Conservation (phyloP, 352 stramenopile genomes). For the Globisporangium alternatum region DNA sequence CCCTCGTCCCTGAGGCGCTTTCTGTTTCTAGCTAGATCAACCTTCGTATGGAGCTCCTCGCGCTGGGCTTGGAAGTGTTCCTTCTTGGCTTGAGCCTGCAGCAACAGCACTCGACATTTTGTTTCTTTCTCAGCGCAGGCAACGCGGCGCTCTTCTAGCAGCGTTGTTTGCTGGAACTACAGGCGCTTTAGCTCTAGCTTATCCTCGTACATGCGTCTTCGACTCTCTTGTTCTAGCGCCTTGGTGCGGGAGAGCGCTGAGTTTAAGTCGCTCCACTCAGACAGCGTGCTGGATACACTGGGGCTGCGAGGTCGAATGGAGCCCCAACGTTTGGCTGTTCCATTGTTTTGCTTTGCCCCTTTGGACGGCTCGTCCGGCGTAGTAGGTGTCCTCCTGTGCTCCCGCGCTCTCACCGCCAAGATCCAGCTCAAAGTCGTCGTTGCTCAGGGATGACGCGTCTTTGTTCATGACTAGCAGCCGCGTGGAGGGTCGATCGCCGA, state of each 20-base stretch:
- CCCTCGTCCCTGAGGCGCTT: constrained; percentile 19
- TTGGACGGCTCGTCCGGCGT: neutral
- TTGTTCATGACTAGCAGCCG: constrained; percentile 15
- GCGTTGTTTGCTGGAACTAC: constrained; percentile 2
- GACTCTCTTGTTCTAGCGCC: neutral
- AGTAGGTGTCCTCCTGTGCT: neutral
- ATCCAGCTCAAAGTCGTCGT: too few relatives aligned
- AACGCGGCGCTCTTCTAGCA: constrained; percentile 12
- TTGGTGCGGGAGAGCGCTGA: constrained; percentile 2
- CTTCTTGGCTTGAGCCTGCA: constrained; percentile 9
- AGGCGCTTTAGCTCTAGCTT: constrained; percentile 7
- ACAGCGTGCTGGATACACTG: neutral
- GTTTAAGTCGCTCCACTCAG: constrained; percentile 18
- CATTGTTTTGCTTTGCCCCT: neutral
- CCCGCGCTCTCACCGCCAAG: too few relatives aligned
- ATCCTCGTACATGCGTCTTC: constrained; percentile 7
- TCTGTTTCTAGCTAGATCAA: constrained; percentile 11
- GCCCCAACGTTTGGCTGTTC: neutral
- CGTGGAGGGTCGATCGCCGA: constrained; percentile 13
- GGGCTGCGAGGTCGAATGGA: neutral
- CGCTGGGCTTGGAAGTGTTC: constrained; percentile 1
- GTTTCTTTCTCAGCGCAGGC: constrained; percentile 12
- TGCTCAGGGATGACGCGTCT: neutral
- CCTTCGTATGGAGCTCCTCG: constrained; percentile 16
- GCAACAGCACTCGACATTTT: constrained; percentile 2